Evolutionary conservation across 345 rosid genomes (phyloP), one percentile per base, ranked within the genome.

Genomic region (Brassica nigra): DNA sequence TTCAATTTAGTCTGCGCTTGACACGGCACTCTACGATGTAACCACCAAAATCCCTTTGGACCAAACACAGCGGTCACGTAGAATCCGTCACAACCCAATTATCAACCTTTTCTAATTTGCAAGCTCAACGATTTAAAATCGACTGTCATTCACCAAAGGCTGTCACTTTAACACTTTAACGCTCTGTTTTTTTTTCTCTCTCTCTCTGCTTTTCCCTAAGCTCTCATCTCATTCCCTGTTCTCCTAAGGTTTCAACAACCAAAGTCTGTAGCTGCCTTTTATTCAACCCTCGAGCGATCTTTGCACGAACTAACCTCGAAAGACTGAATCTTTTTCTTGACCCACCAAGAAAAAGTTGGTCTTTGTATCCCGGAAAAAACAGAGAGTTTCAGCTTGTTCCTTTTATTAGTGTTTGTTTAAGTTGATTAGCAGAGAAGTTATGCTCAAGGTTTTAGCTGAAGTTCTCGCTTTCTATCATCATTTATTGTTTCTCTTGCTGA

Each of bases 1-100:
- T 47, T 73, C 78, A 59, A 79, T 20, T 59, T 33, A 44, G 82
- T 73, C 78, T 79, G 74, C 82, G 82, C 68, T 66, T 59, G 64
- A 78, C 81, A 78, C 77, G 81, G 81, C 77, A 72, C 78, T 67
- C 54, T 23, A 39, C 59, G 14, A 68, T 42, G 73, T 29, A 29
- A 34, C 57, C 54, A 47, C 54, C 57, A n/a, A 8, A 30, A 63
- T 12, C 66, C 27, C 23, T 15, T 54, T 54, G 61, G 10, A 54
- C 27, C 27, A 54, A 54, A 54, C 57, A 54, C 61, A 23, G 9
- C 59, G 78, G 78, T 79, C 29, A 79, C 30, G 47, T 49, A 49
- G 7, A 59, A 23, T 0, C 27, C 49, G 70, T 79, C 70, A 79
- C 82, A 2, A 75, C 6, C 78, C 78, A 74, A 68, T 79, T 0